These are phyloP conservation scores for Trametes hirsuta DNA, from an alignment of 1,284 basidiomycete species.

Conservation along the genomic window DNA sequence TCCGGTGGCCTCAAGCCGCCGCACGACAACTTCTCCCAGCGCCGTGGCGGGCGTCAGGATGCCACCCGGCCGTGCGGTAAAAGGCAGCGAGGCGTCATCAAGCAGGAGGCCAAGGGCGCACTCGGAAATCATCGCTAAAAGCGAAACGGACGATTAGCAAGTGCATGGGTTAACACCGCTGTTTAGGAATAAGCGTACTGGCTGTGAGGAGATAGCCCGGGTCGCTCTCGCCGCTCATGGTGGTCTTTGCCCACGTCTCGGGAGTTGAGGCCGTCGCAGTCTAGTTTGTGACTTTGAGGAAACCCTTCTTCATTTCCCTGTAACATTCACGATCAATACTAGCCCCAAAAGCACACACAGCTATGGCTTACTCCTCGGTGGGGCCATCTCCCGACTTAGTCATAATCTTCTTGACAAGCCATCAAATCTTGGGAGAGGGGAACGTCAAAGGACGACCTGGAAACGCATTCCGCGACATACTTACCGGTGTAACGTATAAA, in stretches of 20 bases:
- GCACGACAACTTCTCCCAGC: constrained; percentile 72
- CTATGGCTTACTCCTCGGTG: constrained; percentile 53
- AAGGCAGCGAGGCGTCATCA: constrained; percentile 52
- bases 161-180: background rate
- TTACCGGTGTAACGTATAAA: constrained; percentile 40
- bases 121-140: constrained; percentile 76
- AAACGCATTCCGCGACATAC: constrained; percentile 9
- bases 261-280: constrained; percentile 49
- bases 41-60: constrained; percentile 80
- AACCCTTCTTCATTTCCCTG: constrained; percentile 62
- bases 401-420: constrained; percentile 52
- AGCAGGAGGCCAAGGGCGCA: constrained; percentile 71
- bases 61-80: constrained; percentile 66
- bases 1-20: constrained; percentile 61
- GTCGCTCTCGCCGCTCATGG: constrained; percentile 70
- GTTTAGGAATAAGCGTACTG: constrained; percentile 43
- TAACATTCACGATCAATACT: background rate
- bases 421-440: constrained; percentile 46
- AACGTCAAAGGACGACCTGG: background rate
- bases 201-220: constrained; percentile 78
- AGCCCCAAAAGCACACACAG: background rate
- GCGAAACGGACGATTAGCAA: background rate
- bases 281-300: constrained; percentile 59
- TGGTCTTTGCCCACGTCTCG: constrained; percentile 60
- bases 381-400: constrained; percentile 68